Evolutionary conservation across 208 protist species (phyloP).

Genomic region (Leishmania arabica): DNA sequence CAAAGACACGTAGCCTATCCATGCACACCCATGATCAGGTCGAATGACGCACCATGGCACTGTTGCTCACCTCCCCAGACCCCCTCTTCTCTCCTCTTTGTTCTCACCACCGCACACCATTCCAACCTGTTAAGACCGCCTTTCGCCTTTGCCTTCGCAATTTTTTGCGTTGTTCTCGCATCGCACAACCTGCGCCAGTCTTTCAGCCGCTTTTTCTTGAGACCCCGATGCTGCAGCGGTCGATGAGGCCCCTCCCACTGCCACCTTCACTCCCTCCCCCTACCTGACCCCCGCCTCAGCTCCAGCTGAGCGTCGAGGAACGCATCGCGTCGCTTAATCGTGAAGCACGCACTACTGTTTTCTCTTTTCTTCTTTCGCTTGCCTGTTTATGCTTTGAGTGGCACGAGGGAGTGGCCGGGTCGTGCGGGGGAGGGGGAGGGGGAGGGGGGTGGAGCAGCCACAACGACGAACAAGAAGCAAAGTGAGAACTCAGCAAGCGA

Average conservation of each 20-base stretch:
- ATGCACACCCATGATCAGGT: background rate
- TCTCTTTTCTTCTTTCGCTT: background rate
- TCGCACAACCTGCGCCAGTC: background rate
- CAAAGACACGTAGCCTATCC: background rate
- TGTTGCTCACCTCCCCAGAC: background rate
- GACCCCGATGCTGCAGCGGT: background rate
- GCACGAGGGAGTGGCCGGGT: background rate
- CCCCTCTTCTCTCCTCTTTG: background rate
- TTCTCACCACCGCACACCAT: background rate
- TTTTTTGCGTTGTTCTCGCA: background rate
- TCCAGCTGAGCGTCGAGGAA: background rate
- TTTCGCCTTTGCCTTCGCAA: background rate
- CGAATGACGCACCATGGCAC: background rate
- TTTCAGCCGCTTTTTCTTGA: background rate
- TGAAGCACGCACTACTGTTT: background rate
- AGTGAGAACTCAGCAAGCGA: no score
- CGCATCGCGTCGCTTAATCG: background rate
- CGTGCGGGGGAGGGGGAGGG: background rate
- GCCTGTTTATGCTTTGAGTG: background rate
- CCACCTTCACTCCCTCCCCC: background rate
- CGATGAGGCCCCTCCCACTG: background rate
- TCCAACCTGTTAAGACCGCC: background rate
- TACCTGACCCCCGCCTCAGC: background rate
- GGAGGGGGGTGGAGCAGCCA: background rate
- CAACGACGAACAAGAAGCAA: no score